Conservation (phyloP, 2,329 filamentous ascomycete species). For the Diplodia scrobiculata region DNA sequence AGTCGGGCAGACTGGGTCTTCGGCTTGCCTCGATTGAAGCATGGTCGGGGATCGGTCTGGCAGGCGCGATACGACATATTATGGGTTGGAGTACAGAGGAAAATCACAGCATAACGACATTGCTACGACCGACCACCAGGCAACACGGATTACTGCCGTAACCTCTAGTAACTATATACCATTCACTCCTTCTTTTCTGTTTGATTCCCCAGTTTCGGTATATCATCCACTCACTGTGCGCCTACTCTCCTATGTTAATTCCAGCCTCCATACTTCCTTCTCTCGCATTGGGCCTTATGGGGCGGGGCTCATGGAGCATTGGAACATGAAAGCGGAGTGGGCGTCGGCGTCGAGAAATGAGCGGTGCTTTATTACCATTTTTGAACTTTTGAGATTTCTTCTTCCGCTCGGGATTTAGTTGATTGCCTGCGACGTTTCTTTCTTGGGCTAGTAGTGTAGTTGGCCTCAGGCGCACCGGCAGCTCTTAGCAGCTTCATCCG, state of each 20-base stretch:
- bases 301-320: constrained; percentile 25
- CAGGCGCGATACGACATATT: constrained; percentile 6
- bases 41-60: not conserved
- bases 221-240: constrained; percentile 17
- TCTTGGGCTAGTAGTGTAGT: constrained; percentile 16
- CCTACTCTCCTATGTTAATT: constrained; percentile 25
- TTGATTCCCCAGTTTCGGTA: constrained; percentile 16
- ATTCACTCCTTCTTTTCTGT: constrained; percentile 22
- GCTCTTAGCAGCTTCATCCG: not conserved
- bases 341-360: constrained; percentile 24
- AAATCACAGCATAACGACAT: constrained; percentile 27
- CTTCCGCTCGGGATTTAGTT: not conserved
- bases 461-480: constrained; percentile 13
- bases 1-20: not conserved
- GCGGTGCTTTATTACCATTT: constrained; percentile 16
- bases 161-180: constrained; percentile 27
- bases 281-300: constrained; percentile 13
- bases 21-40: constrained; percentile 4
- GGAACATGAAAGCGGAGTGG: constrained; percentile 27
- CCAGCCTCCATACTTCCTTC: constrained; percentile 24
- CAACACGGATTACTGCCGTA: constrained; percentile 23
- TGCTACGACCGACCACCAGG: constrained; percentile 24
- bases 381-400: not conserved
- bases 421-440: constrained; percentile 12
- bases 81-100: constrained; percentile 16